Conservation (phyloP, 305 asterid genomes). For the Solanum hybrid region DNA sequence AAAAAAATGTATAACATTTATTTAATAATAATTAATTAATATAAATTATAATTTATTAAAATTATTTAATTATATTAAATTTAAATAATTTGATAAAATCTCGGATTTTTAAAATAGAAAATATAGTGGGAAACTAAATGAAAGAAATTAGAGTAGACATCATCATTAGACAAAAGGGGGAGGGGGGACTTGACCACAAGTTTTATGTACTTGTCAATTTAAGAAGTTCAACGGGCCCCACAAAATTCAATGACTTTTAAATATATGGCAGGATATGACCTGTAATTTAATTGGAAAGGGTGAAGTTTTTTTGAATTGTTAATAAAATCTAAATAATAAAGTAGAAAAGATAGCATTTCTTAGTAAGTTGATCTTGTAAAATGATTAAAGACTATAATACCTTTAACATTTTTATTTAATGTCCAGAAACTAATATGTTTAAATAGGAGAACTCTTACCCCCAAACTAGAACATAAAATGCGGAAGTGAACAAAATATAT, state of each 20-base stretch:
- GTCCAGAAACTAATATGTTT: not conserved
- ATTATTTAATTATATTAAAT: no score
- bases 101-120: no score
- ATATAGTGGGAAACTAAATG: not conserved
- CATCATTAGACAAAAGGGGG: not conserved
- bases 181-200: not conserved
- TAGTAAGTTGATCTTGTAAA: not conserved
- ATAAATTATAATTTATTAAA: no score
- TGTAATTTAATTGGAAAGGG: not conserved
- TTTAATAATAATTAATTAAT: no score
- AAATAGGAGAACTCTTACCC: not conserved
- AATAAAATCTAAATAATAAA: no score
- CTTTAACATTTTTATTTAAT: not conserved
- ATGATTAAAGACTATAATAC: not conserved
- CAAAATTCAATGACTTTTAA: no score
- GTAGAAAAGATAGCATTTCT: not conserved
- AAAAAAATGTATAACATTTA: no score
- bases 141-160: not conserved
- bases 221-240: fast-evolving
- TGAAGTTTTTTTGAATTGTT: not conserved
- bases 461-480: not conserved
- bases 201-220: not conserved
- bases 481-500: not conserved
- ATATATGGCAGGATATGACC: not conserved
- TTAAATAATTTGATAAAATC: not conserved